phyloP scores from a whole-genome alignment of 805 yeast species.

The Jamesozyma piceae region DNA sequence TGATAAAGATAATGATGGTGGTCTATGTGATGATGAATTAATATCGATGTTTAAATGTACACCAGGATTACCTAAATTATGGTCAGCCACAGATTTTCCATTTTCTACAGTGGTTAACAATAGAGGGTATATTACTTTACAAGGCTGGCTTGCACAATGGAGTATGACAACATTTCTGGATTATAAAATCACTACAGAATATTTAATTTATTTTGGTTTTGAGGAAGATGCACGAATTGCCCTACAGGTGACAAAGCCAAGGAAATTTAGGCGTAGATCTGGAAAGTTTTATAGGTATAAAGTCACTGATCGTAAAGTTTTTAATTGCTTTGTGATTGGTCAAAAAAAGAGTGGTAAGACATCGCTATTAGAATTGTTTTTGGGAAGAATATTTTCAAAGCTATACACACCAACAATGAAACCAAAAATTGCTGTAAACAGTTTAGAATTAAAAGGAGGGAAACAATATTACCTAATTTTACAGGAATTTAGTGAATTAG shows the following conservation, averaged over 20 bases:
- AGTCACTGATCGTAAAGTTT: slow-evolving; percentile 77
- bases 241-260: slow-evolving; percentile 70
- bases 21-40: slow-evolving; percentile 68
- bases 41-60: slow-evolving; percentile 69
- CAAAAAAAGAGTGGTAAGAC: slow-evolving; percentile 82
- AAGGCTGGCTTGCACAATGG: slow-evolving; percentile 99
- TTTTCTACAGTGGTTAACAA: slow-evolving; percentile 82
- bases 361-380: slow-evolving; percentile 70
- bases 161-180: slow-evolving; percentile 88
- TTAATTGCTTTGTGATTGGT: slow-evolving; percentile 83
- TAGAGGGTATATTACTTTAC: slow-evolving; percentile 79
- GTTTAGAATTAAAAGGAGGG: slow-evolving; percentile 89
- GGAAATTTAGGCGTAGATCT: slow-evolving; percentile 57
- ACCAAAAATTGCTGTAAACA: slow-evolving; percentile 78
- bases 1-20: slow-evolving; percentile 96
- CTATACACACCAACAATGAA: slow-evolving; percentile 71
- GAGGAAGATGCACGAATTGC: slow-evolving; percentile 48
- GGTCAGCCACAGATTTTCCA: slow-evolving; percentile 85
- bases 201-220: slow-evolving; percentile 83
- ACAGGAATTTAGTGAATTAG: slow-evolving; percentile 84
- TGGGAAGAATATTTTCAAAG: slow-evolving; percentile 63
- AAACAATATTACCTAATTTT: slow-evolving; percentile 86
- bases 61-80: slow-evolving; percentile 81
- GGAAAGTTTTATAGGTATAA: slow-evolving; percentile 59
- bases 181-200: slow-evolving; percentile 73